phyloP scores from a whole-genome alignment of 768 basidiomycete species.

The Fomitopsis pulvina region DNA sequence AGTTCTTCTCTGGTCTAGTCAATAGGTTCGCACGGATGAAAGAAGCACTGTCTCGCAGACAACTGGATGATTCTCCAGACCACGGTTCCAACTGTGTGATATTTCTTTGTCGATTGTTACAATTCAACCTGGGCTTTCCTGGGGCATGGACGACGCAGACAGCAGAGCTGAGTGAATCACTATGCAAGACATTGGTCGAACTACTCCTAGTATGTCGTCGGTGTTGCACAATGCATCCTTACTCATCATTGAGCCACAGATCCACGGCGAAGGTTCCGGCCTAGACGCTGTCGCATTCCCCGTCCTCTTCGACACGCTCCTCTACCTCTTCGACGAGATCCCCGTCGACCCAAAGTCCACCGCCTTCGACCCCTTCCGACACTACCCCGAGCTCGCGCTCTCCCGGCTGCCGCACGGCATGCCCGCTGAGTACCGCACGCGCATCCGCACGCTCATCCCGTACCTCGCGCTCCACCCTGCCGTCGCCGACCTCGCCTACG shows the following conservation, averaged over 20 bases:
- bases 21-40: slow-evolving; percentile 38
- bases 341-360: slow-evolving; percentile 49
- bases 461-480: slow-evolving; percentile 42
- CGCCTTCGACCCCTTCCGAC: slow-evolving; percentile 54
- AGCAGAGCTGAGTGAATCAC: slow-evolving; percentile 36
- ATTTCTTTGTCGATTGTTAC: slow-evolving; percentile 59
- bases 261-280: slow-evolving; percentile 45
- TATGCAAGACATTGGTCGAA: slow-evolving; percentile 38
- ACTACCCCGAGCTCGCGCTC: slow-evolving; percentile 49
- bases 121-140: slow-evolving; percentile 67
- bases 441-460: slow-evolving; percentile 53
- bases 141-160: slow-evolving; percentile 47
- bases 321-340: slow-evolving; percentile 69
- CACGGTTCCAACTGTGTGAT: slow-evolving; percentile 36
- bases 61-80: slow-evolving; percentile 9
- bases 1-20: slow-evolving; percentile 44
- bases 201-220: slow-evolving; percentile 15
- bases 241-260: slow-evolving; percentile 29
- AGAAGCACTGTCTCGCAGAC: slow-evolving; percentile 15
- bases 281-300: slow-evolving; percentile 55
- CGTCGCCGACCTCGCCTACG: slow-evolving; percentile 52
- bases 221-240: background rate
- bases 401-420: slow-evolving; percentile 48
- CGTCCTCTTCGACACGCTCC: slow-evolving; percentile 65
- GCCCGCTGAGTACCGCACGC: slow-evolving; percentile 50